Base-by-base conservation (phyloP, 768 basidiomycete genomes). In the Suillus subalutaceus region DNA sequence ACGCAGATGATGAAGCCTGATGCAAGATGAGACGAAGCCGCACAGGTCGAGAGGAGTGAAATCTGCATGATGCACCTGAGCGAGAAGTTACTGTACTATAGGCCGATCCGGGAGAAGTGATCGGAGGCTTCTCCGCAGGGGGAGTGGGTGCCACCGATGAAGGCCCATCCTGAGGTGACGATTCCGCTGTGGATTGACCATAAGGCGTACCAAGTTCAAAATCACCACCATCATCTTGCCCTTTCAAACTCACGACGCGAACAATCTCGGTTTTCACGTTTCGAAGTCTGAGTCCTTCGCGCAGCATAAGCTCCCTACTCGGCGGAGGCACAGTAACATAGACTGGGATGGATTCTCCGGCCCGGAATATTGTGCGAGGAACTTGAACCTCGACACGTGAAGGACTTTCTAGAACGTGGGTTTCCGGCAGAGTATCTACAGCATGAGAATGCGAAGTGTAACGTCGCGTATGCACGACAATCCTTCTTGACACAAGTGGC, bases 21-120 rank as follows among this genome's bases (percentile, higher is more conserved):
- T 94, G 94, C 18, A 98, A 81, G 37, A 96, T 80, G 66, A 98
- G 92, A 4, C 94, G 88, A 46, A 94, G 82, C 69, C 85, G 91
- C 66, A 96, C 85, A 4, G 91, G 84, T 16, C 85, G 85, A 55
- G 86, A 83, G 0, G 89, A 86, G 70, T 97, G 95, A 74, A 97
- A 95, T 56, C 94, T 89, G 75, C 94, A 95, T 23, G 94, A 91
- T 52, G 95, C 96, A 56, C 97, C 97, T 16, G 96, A 95, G 8
- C 91, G 86, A 15, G 94, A 89, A 35, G 98, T 81, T 61, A 90
- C 82, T 3, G 84, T 81, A 23, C 78, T 69, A 66, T 80, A 80
- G 23, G 77, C 68, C 5, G 68, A 66, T 60, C 41, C 59, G 30
- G 81, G 78, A n/a, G 82, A 80, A 37, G 71, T 71, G 65, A 83